Conservation (phyloP, 1,139 yeast species). For the Arxiozyma telluris region DNA sequence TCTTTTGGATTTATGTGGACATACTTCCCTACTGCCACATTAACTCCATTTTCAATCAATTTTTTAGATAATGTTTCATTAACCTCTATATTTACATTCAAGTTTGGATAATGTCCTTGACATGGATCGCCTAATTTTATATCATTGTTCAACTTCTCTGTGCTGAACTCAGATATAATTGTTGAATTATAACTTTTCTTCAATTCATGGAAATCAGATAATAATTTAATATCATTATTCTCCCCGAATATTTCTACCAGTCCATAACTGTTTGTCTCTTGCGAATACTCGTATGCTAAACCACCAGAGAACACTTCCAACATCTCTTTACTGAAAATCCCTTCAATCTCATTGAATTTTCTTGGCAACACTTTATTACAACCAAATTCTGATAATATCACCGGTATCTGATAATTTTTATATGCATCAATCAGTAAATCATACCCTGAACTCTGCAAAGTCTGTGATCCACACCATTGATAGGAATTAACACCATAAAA, state of each 20-base stretch:
- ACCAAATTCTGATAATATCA: slow-evolving; percentile 87
- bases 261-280: slow-evolving; percentile 85
- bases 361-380: slow-evolving; percentile 83
- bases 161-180: not conserved
- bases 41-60: slow-evolving; percentile 43
- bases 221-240: slow-evolving; percentile 47
- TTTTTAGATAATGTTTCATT: slow-evolving; percentile 41
- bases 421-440: slow-evolving; percentile 66
- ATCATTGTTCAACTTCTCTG: not conserved
- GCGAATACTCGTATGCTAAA: slow-evolving; percentile 80
- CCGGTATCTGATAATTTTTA: slow-evolving; percentile 58
- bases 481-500: slow-evolving; percentile 93
- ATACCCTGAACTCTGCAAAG: slow-evolving; percentile 77
- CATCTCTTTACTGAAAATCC: slow-evolving; percentile 70
- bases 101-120: slow-evolving; percentile 40
- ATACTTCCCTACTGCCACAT: slow-evolving; percentile 39
- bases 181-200: slow-evolving; percentile 36
- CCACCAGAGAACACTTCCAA: slow-evolving; percentile 83
- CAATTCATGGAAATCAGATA: slow-evolving; percentile 47
- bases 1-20: slow-evolving; percentile 34
- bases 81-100: slow-evolving; percentile 42
- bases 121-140: slow-evolving; percentile 26
- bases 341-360: slow-evolving; percentile 63
- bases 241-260: slow-evolving; percentile 53
- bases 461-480: slow-evolving; percentile 94